phyloP scores from a whole-genome alignment of 148 eudicot species.

The Rheum nobile region DNA sequence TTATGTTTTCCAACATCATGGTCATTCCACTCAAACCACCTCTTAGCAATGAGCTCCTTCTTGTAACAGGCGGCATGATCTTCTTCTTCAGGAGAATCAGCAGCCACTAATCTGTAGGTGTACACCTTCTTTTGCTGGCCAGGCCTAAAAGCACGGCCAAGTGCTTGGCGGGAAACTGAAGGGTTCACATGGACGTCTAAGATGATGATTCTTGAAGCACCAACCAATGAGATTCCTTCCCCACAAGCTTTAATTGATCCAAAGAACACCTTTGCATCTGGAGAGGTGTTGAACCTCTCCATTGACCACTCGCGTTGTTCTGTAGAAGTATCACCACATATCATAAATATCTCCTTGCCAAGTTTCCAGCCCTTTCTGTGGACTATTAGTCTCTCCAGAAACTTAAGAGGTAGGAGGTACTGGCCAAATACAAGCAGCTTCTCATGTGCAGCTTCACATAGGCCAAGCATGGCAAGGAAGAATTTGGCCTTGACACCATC shows the following conservation, averaged over 20 bases:
- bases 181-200: conserved; percentile 78
- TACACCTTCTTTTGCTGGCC: conserved; percentile 72
- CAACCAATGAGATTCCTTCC: conserved; percentile 96
- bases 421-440: conserved; percentile 80
- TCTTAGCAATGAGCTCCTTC: conserved; percentile 74
- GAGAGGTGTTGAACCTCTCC: conserved; percentile 66
- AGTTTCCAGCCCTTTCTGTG: conserved; percentile 43
- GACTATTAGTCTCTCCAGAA: conserved; percentile 46
- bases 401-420: conserved; percentile 62
- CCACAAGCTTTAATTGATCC: conserved; percentile 95
- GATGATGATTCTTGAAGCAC: conserved; percentile 78
- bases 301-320: conserved; percentile 56
- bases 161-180: conserved; percentile 88
- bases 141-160: conserved; percentile 91
- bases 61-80: conserved; percentile 67
- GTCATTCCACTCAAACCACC: conserved; percentile 86
- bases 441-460: conserved; percentile 62
- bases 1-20: conserved; percentile 24
- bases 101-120: conserved; percentile 60
- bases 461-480: conserved; percentile 42
- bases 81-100: conserved; percentile 72
- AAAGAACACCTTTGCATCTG: conserved; percentile 73
- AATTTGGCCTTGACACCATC: conserved; percentile 86
- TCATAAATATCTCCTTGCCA: conserved; percentile 59
- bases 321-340: conserved; percentile 49